Percentiles rank a stretch among this genome's conserved stretches.
Conservation (phyloP, 352 stramenopile species). For the Globisporangium megalacanthum region DNA sequence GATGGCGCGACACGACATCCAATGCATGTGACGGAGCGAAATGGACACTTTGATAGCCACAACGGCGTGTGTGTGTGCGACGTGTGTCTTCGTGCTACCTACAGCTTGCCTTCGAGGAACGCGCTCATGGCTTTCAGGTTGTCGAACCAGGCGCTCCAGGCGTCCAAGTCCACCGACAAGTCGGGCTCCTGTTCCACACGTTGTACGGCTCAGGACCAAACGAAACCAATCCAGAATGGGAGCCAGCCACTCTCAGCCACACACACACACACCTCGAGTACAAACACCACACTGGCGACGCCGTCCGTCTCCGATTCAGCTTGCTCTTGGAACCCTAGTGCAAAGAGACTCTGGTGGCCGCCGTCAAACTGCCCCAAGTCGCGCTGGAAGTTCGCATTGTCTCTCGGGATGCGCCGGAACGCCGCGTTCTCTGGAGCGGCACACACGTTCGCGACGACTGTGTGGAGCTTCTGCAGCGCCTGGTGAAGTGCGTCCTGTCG, state of each 20-base stretch:
- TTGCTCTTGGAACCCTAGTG: conserved; percentile 59
- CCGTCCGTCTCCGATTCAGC: conserved; percentile 39
- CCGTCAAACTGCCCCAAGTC: conserved; percentile 65
- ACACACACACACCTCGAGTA: conserved; percentile 45
- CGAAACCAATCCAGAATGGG: not conserved
- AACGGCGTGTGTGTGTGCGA: not conserved
- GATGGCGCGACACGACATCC: conserved; percentile 40
- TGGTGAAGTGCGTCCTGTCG: conserved; percentile 25
- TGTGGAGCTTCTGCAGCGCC: conserved; percentile 42
- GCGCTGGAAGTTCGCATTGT: conserved; percentile 63
- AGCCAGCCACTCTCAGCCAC: not conserved
- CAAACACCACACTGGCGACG: conserved; percentile 31
- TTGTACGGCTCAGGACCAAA: not conserved
- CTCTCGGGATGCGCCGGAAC: conserved; percentile 66
- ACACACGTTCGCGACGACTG: conserved; percentile 62
- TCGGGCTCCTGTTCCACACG: conserved; percentile 50
- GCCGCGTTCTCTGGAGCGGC: conserved; percentile 57
- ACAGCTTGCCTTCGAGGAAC: conserved; percentile 29
- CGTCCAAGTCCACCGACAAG: conserved; percentile 64
- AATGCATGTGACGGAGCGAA: conserved; percentile 37
- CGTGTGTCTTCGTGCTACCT: conserved; percentile 1
- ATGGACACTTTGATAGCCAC: not conserved
- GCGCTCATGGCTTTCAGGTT: conserved; percentile 60
- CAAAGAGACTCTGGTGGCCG: conserved; percentile 56
- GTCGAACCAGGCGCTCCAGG: conserved; percentile 81